Conservation (phyloP, 306 rosid genomes). For the Luffa aegyptiaca region DNA sequence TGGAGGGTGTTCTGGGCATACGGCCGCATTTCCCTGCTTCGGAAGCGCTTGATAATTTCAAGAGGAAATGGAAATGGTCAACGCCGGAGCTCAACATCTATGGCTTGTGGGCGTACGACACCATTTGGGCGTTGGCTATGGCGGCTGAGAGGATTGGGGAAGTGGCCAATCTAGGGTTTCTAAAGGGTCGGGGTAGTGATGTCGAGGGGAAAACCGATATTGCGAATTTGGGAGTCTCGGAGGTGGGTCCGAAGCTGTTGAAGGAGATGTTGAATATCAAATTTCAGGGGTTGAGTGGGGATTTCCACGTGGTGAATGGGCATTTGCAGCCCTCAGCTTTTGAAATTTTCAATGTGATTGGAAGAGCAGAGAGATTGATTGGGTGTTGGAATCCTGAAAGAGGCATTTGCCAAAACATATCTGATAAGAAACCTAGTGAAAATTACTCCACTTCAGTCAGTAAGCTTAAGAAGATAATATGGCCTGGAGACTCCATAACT, state of each 20-base stretch:
- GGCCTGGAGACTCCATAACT: conserved; percentile 28
- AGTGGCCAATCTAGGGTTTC: not conserved
- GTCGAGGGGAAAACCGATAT: not conserved
- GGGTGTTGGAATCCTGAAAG: conserved; percentile 18
- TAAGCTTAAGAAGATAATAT: conserved; percentile 16
- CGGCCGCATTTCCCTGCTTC: conserved; percentile 16
- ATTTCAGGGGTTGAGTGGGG: conserved; percentile 19
- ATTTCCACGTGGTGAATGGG: conserved; percentile 16
- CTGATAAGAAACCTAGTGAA: not conserved
- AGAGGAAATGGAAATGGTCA: conserved; percentile 16
- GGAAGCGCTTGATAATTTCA: conserved; percentile 13
- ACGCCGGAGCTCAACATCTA: conserved; percentile 13
- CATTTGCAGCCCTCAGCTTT: conserved; percentile 16
- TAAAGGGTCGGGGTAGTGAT: not conserved
- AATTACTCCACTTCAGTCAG: not conserved
- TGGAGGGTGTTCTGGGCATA: conserved; percentile 39
- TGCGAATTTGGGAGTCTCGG: conserved; percentile 7
- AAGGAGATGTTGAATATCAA: not conserved
- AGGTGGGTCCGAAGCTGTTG: conserved; percentile 6
- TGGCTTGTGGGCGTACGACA: conserved; percentile 38
- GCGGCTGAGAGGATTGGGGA: conserved; percentile 13
- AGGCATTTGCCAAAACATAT: not conserved
- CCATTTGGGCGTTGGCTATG: conserved; percentile 20
- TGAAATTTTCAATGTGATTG: conserved; percentile 23
- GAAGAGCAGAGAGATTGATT: conserved; percentile 15